Evolutionary conservation across 441 rosid genomes (phyloP).

Genomic region (Erysimum pusillum): DNA sequence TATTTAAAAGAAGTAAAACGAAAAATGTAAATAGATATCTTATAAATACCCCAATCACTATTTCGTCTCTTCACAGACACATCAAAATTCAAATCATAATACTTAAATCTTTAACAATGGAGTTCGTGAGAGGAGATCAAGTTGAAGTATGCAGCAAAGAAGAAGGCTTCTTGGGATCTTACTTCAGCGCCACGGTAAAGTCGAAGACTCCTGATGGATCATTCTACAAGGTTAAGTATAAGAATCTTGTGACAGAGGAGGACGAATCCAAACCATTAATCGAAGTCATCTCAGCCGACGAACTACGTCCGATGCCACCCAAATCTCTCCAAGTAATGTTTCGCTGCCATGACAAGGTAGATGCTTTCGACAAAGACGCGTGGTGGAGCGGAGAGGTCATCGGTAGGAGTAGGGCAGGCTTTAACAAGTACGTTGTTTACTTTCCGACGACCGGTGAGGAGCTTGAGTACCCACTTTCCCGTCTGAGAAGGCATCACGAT

Average conservation of each 20-base stretch:
- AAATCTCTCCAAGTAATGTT: slow-evolving; percentile 1
- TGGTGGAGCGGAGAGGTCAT: slow-evolving; percentile 52
- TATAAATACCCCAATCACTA: slow-evolving; percentile 1
- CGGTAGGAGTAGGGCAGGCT: background rate
- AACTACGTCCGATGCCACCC: slow-evolving; percentile 48
- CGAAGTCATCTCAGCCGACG: slow-evolving; percentile 44
- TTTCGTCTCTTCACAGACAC: background rate
- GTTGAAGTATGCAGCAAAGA: slow-evolving; percentile 50
- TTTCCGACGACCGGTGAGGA: slow-evolving; percentile 33
- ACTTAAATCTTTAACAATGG: slow-evolving; percentile 18
- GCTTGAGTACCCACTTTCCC: background rate
- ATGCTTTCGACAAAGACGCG: slow-evolving; percentile 46
- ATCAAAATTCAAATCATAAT: background rate
- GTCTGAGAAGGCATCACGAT: slow-evolving; percentile 44
- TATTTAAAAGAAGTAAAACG: slow-evolving; percentile 4
- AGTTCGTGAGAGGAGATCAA: slow-evolving; percentile 8
- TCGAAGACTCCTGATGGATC: background rate
- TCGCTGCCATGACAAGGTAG: slow-evolving; percentile 31
- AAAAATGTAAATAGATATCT: slow-evolving; percentile 6
- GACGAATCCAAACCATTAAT: slow-evolving; percentile 37
- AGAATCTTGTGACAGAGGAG: slow-evolving; percentile 39
- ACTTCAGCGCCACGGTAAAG: slow-evolving; percentile 39
- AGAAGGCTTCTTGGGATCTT: slow-evolving; percentile 47
- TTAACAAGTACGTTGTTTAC: slow-evolving; percentile 26
- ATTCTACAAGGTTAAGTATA: slow-evolving; percentile 35